Base-by-base conservation (phyloP, 2,329 filamentous ascomycete genomes). In the Blastomyces percursus region DNA sequence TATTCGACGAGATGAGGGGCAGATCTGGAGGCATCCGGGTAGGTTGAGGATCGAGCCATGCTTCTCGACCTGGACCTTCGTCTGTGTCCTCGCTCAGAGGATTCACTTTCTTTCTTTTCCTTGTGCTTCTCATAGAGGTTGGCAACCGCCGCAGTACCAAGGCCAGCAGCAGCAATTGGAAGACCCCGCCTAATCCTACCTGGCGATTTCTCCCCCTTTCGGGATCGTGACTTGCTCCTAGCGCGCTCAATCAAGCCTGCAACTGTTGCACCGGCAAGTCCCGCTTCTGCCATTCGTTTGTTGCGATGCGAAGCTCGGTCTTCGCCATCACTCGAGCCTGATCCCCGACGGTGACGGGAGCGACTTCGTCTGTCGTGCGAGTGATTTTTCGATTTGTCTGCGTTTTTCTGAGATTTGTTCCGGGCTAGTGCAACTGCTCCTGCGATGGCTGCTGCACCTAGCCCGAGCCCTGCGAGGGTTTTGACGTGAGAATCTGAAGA, bases 111-210 rank as follows among this genome's bases (percentile, higher is more conserved):
- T 68, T 84, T 84, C 71, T 82, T 84, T 50, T 79, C 81, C 72
- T 86, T 85, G 64, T 80, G 82, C 68, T 81, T 84, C 72, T 87
- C 85, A 68, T 86, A 87, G 19, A 87, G 71, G 30, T 82, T 82
- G 63, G 84, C 82, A 40, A 84, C 76, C 16, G 83, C 85, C 50
- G 85, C 85, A 66, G 82, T 84, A 55, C 82, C 82, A 16, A 85
- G 73, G 58, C 84, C 84, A 60, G 84, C 83, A 50, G 82, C 84
- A 67, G 82, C 80, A 61, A 87, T 82, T 1, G 84, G 84, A 6
- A 84, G 76, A 57, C 82, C 84, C 65, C 81, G 76, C 64, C 82
- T 77, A 46, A 86, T 64, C 35, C 81, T 78, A 68, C 83, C 85
- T 62, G 77, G 80, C 50, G 81, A 84, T 38, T 81, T 79, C 60